Conservation (phyloP, 1,284 basidiomycete species). For the Mycosarcoma mackinlayi region DNA sequence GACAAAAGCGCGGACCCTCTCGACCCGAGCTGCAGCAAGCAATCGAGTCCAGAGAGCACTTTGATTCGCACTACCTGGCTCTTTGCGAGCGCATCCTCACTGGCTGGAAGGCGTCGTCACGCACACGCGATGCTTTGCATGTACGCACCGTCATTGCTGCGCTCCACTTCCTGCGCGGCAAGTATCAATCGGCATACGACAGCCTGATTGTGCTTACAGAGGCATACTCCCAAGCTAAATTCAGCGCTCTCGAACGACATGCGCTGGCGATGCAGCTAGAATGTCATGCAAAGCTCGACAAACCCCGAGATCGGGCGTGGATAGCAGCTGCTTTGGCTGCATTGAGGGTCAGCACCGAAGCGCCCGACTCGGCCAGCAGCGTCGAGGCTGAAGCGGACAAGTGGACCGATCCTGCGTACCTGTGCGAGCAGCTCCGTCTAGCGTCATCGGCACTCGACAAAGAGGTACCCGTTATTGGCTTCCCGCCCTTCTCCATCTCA, state of each 20-base stretch:
- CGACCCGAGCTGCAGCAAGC: constrained; percentile 77
- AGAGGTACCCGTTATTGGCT: constrained; percentile 53
- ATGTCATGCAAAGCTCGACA: constrained; percentile 73
- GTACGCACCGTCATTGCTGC: constrained; percentile 85
- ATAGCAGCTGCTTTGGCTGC: constrained; percentile 71
- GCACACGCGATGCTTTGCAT: constrained; percentile 84
- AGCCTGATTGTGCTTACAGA: constrained; percentile 28
- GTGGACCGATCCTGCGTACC: constrained; percentile 30
- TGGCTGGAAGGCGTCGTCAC: constrained; percentile 79
- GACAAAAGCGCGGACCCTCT: constrained; percentile 23
- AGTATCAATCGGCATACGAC: constrained; percentile 26
- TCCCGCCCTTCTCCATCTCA: constrained; percentile 40
- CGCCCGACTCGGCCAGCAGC: not conserved
- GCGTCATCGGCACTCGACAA: constrained; percentile 34
- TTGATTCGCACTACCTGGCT: constrained; percentile 59
- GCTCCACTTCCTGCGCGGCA: constrained; percentile 74
- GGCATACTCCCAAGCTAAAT: constrained; percentile 74
- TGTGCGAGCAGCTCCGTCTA: constrained; percentile 42
- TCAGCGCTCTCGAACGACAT: constrained; percentile 80
- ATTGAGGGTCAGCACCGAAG: constrained; percentile 16
- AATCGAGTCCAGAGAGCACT: constrained; percentile 70
- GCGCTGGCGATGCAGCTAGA: constrained; percentile 79
- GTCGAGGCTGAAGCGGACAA: constrained; percentile 10
- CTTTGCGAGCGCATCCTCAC: constrained; percentile 83
- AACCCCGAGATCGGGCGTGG: constrained; percentile 78